Base-by-base conservation (phyloP, 441 rosid genomes). In the Theobroma grandiflorum region DNA sequence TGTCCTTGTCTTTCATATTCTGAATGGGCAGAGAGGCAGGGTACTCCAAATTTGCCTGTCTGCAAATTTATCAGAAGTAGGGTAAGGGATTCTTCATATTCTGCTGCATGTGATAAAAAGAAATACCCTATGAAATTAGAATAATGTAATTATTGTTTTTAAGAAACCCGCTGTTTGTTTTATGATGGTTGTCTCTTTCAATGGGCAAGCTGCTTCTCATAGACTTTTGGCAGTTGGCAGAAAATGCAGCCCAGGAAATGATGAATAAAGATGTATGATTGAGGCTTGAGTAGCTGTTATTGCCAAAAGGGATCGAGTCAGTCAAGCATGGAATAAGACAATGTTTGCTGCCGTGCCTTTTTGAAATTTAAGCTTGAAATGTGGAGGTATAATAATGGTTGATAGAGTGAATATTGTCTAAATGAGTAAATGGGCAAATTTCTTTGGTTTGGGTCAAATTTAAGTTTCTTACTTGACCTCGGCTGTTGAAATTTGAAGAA, bases 111-210 rank as follows among this genome's bases (percentile, higher is more conserved):
- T 43, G 20, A 43, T 43, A 2, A 20, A 42, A 43, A 47, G 0
- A 6, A 47, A 47, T 12, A 70, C n/a, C 31, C 3, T n/a, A 43
- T 67, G 74, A 22, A 12, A 6, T 2, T 49, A 49, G 42, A 22
- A 47, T 47, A 70, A 31, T 14, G 65, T 68, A 57, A 26, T 40
- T 40, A 53, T 67, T 45, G n/a, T 31, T 3, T 16, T 67, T 47
- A 43, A 10, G 72, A 67, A 67, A 42, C 43, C 15, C 20, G 42
- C 58, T 43, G 22, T 2, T 45, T 47, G 6, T 20, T 45, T 65
- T 40, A 67, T 73, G 42, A 35, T 35, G 57, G 57, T 58, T 45
- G 78, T 80, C 52, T 6, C 66, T 61, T 53, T 61, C 63, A 37
- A 10, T 18, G 38, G 43, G 52, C 31, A 33, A 72, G 61, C 61